Evolutionary conservation across 495 filamentous ascomycete species (phyloP), one percentile per base, ranked within the genome.

Genomic region (Podospora sp.): DNA sequence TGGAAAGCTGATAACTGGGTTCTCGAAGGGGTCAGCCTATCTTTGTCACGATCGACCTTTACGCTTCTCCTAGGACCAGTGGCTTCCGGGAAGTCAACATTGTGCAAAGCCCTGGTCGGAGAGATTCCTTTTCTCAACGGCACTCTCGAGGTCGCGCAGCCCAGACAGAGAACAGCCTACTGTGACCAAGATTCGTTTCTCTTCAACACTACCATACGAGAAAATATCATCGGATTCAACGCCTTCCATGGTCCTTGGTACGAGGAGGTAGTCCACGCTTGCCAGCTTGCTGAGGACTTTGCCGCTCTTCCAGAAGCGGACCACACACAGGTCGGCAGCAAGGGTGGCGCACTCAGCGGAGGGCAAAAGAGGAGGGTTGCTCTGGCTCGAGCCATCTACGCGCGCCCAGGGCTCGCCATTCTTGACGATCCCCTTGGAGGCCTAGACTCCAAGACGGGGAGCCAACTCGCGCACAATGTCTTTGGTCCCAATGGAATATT

Each of bases 101-200:
- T 81, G 12, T 66, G 79, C 1, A 72, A 76, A n/a, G 70, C 68
- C 9, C 49, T 65, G 78, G 76, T 26, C 76, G 79, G 18, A 77
- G 56, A 60, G 56, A 22, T 60, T 6, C 56, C 56, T 2, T 14
- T 29, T 2, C 27, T 35, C 14, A 27, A n/a, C 11, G 60, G 82
- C 26, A 83, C 66, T 56, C 78, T 46, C 69, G 24, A 20, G 18
- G 6, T 79, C 11, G 33, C 18, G n/a, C 14, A 50, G 18, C 27
- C 24, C n/a, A 24, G 29, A 33, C 9, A 2, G 24, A 22, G 58
- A 16, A 71, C 74, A 5, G 75, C 76, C 0, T 81, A 75, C 50
- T 81, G 78, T 36, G 62, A 72, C 14, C 79, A 83, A 52, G 68
- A 50, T 0, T 73, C 80, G 6, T 82, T 80, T 78, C 71, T 80